These are phyloP conservation scores for Daldinia concentrica DNA, from an alignment of 495 filamentous ascomycete species.

Conservation along the genomic window DNA sequence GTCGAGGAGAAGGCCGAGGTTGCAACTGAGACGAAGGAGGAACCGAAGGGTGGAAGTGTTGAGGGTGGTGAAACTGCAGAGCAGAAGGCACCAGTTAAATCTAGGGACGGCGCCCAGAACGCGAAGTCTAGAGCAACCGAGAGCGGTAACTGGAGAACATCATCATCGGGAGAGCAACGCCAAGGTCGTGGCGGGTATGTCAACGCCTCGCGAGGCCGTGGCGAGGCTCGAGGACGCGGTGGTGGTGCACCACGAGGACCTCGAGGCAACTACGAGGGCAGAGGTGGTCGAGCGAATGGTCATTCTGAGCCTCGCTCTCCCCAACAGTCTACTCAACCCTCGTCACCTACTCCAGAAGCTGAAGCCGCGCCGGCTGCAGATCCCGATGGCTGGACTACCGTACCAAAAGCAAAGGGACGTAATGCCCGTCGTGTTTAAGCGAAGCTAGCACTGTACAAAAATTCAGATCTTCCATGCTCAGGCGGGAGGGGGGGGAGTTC, in stretches of 20 bases:
- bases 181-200: slow-evolving; percentile 52
- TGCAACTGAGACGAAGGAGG: slow-evolving; percentile 39
- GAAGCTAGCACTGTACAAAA: slow-evolving; percentile 39
- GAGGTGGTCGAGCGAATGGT: slow-evolving; percentile 58
- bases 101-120: slow-evolving; percentile 37
- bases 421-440: slow-evolving; percentile 49
- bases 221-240: slow-evolving; percentile 49
- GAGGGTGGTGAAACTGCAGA: slow-evolving; percentile 44
- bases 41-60: slow-evolving; percentile 39
- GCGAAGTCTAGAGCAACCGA: slow-evolving; percentile 56
- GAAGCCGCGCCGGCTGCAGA: slow-evolving; percentile 54
- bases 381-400: slow-evolving; percentile 83
- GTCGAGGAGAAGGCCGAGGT: slow-evolving; percentile 40
- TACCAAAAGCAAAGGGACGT: slow-evolving; percentile 61
- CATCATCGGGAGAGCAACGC: slow-evolving; percentile 54
- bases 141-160: slow-evolving; percentile 62
- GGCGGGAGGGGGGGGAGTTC: slow-evolving; percentile 31
- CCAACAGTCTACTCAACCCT: slow-evolving; percentile 46
- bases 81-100: slow-evolving; percentile 45
- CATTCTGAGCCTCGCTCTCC: slow-evolving; percentile 42
- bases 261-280: slow-evolving; percentile 50
- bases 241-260: slow-evolving; percentile 56
- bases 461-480: slow-evolving; percentile 39
- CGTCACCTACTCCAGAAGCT: slow-evolving; percentile 36
- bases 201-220: slow-evolving; percentile 46